phyloP scores from a whole-genome alignment of 208 protist species.

The Trypanosoma melophagium region DNA sequence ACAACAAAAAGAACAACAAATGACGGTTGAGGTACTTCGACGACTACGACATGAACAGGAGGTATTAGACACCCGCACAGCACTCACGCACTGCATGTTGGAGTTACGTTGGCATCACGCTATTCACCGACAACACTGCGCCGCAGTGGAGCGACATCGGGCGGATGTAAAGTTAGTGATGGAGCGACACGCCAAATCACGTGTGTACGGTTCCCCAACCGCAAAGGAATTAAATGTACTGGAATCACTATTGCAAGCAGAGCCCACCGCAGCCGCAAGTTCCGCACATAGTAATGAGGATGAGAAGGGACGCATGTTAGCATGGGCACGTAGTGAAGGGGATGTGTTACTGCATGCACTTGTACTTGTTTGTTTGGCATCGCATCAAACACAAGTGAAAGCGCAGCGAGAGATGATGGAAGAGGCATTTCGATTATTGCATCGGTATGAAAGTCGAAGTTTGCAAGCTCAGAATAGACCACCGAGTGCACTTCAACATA shows the following conservation, averaged over 20 bases:
- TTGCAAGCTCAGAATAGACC: too few relatives aligned
- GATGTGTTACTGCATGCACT: constrained; percentile 47
- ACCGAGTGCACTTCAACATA: background rate
- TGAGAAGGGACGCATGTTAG: constrained; percentile 54
- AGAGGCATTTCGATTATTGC: constrained; percentile 39
- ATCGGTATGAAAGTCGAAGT: constrained; percentile 23
- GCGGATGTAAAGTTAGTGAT: constrained; percentile 63
- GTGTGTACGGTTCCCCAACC: constrained; percentile 63
- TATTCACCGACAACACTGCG: constrained; percentile 42
- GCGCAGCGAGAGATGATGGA: constrained; percentile 44
- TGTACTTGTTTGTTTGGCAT: constrained; percentile 55
- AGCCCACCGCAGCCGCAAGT: constrained; percentile 32
- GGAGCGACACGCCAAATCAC: constrained; percentile 57
- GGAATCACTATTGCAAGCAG: constrained; percentile 42
- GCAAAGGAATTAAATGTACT: constrained; percentile 76
- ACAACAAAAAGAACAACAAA: background rate
- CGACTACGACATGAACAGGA: constrained; percentile 22
- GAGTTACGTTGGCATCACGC: constrained; percentile 59
- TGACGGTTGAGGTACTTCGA: background rate
- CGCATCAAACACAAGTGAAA: constrained; percentile 36
- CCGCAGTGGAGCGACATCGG: constrained; percentile 44
- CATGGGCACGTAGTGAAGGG: constrained; percentile 35
- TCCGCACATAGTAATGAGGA: constrained; percentile 39
- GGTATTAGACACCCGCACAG: constrained; percentile 64
- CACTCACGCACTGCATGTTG: constrained; percentile 56